Conservation (phyloP, 345 rosid genomes). For the Erucastrum elatum region DNA sequence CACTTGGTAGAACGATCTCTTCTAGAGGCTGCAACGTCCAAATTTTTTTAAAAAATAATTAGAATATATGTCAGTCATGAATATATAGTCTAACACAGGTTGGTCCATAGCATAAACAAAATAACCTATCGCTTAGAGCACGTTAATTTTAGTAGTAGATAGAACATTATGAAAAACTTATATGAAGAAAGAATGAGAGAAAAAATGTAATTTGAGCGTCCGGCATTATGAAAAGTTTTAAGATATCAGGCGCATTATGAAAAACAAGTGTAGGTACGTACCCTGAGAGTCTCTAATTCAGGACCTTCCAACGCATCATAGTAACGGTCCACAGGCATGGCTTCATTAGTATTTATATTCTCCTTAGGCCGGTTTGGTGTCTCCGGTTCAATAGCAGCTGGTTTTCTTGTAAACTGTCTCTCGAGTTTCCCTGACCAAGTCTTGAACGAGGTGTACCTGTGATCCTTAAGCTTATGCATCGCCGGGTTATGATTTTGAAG, state of each 20-base stretch:
- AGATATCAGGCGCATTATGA: background rate
- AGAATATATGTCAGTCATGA: background rate
- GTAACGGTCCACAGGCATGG: slow-evolving; percentile 70
- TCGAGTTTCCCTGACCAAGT: slow-evolving; percentile 87
- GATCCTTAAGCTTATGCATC: slow-evolving; percentile 48
- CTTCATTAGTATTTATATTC: slow-evolving; percentile 30
- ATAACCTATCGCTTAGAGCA: background rate
- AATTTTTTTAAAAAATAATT: background rate
- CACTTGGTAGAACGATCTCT: slow-evolving; percentile 67
- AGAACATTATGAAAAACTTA: too few relatives aligned
- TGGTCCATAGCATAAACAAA: background rate
- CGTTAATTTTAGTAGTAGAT: too few relatives aligned
- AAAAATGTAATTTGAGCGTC: too few relatives aligned
- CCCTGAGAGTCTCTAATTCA: slow-evolving; percentile 72
- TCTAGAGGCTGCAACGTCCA: slow-evolving; percentile 57
- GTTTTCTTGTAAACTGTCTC: slow-evolving; percentile 65
- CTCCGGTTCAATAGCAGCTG: slow-evolving; percentile 41
- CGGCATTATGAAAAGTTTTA: too few relatives aligned
- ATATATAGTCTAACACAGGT: background rate
- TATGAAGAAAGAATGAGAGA: too few relatives aligned
- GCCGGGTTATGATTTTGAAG: slow-evolving; percentile 37
- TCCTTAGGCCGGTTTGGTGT: slow-evolving; percentile 18
- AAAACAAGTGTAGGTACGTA: slow-evolving; percentile 27
- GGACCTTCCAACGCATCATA: slow-evolving; percentile 88
- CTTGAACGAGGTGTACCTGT: slow-evolving; percentile 72